phyloP scores from a whole-genome alignment of 148 eudicot genomes.

The Euryodendron excelsum region DNA sequence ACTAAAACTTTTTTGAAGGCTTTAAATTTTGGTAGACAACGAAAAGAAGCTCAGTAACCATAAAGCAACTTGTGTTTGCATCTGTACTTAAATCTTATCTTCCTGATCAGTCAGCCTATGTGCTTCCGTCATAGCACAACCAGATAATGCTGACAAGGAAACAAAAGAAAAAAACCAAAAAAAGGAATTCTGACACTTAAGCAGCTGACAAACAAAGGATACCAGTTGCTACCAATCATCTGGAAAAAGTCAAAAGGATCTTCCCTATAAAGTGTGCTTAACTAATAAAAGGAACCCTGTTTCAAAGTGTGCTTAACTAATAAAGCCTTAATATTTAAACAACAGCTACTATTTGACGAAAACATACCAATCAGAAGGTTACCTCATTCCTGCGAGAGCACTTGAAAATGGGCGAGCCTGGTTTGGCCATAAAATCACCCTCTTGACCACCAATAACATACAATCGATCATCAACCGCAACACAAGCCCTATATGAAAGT shows the following conservation, averaged over 20 bases:
- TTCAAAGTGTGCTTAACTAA: not conserved
- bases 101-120: too few relatives aligned
- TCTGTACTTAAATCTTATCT: not conserved
- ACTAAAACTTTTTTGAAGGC: too few relatives aligned
- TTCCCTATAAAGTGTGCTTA: not conserved
- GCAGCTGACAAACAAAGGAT: too few relatives aligned
- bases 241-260: not conserved
- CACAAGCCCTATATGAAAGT: constrained; percentile 65
- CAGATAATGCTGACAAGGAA: too few relatives aligned
- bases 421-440: constrained; percentile 99
- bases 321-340: not conserved
- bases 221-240: not conserved
- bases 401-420: constrained; percentile 96
- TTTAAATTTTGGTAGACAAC: not conserved
- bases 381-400: constrained; percentile 98
- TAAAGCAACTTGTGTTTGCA: not conserved
- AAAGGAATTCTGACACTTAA: too few relatives aligned
- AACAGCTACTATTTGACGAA: not conserved
- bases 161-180: too few relatives aligned
- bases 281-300: too few relatives aligned
- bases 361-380: constrained; percentile 14
- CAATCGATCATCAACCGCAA: constrained; percentile 69
- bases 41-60: not conserved
- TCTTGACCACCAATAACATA: constrained; percentile 97
- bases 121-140: too few relatives aligned